Base-by-base conservation (phyloP, 2,329 filamentous ascomycete species). In the Penicillium sp. region DNA sequence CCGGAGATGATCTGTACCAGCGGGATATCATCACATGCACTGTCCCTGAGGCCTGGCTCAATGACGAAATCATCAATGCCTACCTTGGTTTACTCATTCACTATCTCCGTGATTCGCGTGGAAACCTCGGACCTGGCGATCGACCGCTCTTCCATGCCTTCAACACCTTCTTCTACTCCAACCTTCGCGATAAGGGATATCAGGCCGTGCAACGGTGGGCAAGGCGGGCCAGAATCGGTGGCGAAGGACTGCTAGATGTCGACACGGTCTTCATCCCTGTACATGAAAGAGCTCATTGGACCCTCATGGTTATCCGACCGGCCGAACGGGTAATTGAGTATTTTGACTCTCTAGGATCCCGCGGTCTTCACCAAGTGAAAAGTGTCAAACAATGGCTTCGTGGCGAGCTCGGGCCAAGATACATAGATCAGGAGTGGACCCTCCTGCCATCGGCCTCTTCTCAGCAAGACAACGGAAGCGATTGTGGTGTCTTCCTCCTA, bases 401-500 rank as follows among this genome's bases (percentile, higher is more conserved):
- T 24, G 62, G 61, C 3, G 73, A 76, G 57, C 62, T 77, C 32
- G 68, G 68, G 3, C 32, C 57, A 8, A 58, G 58, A 21, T 76
- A 65, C 52, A 58, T 66, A 19, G 70, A 72, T 29, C 62, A 66
- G 2, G 72, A 76, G 48, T 77, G 74, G 74, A 59, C 53, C 2
- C 59, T 70, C 6, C 61, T 71, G 19, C 61, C 65, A 5, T 69
- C 69, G 2, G 37, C 57, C 6, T 72, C 71, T 6, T 73, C 74
- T 6, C 65, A 66, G 49, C 74, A 77, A 53, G 57, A 70, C 49
- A 77, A 77, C 52, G 67, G 68, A 26, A 70, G 67, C 46, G 74
- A 77, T 51, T 77, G 74, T 50, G 74, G 74, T n/a, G 73, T 75
- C 3, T 77, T 76, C 53, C 64, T 74, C 19, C 62, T 75, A 19